Evolutionary conservation across 2,329 filamentous ascomycete species (phyloP), one percentile per base, ranked within the genome.

Genomic region (Xylariaceae sp.): DNA sequence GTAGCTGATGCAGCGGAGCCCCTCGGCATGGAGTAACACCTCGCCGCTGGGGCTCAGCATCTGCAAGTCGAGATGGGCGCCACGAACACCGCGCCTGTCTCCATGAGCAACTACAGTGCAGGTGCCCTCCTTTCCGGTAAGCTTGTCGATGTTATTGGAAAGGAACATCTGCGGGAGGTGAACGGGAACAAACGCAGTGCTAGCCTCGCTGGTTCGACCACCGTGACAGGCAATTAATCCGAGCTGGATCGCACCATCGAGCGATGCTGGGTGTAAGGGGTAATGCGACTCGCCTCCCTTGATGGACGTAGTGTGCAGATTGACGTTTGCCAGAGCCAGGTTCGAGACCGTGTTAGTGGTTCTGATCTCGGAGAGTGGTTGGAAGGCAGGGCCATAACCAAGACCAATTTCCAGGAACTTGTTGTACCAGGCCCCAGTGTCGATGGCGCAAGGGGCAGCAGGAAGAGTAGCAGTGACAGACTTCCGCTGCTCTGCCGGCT

Each of bases 141-240:
- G 10, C 11, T 50, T 57, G 2, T 41, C 37, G 11, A 41, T 41
- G 8, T 41, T 13, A 41, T 41, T 41, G 37, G 37, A 41, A 13
- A 67, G 15, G 51, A 62, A 61, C n/a, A 68, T 2, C 15, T 61
- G 53, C 5, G 58, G 59, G 2, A 68, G 2, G 13, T 67, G 58
- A 4, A 67, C 57, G 2, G 66, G 66, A 0, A 67, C 60, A 17
- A 60, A 64, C 0, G 62, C 59, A 2, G 54, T 62, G 44, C 1
- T 55, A 9, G 61, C 60, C 2, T 44, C 53, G 1, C 61, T 58
- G 1, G 54, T 11, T 10, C 62, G 61, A 1, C 67, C 67, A 3
- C 61, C 62, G 18, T 67, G 23, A 17, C 60, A 64, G 6, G 65
- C 63, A 4, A 68, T 65, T 1, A 67, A 53, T 1, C 60, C 63